Percentiles rank a stretch among this genome's conserved stretches.
phyloP scores from a whole-genome alignment of 441 rosid genomes.

The Kokia cookei region DNA sequence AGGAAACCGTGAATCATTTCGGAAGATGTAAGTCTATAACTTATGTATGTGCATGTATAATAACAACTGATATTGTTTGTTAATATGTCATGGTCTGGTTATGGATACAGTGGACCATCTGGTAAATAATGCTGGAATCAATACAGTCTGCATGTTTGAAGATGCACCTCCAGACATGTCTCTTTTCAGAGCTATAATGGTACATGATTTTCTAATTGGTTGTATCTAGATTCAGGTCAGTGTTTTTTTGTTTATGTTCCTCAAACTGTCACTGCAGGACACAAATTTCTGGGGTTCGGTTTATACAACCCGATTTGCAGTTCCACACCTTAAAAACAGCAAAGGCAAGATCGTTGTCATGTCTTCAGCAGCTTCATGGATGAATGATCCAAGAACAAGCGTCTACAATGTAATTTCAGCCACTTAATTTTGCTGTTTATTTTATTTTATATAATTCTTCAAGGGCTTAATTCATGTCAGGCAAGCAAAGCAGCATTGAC shows the following conservation, averaged over 20 bases:
- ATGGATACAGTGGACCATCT: conserved; percentile 63
- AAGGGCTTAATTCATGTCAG: conserved; percentile 16
- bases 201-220: conserved; percentile 4
- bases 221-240: not conserved
- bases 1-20: conserved; percentile 41
- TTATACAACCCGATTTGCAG: conserved; percentile 45
- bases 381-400: conserved; percentile 43
- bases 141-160: conserved; percentile 37
- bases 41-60: too few relatives aligned
- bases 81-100: not conserved
- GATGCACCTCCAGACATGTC: conserved; percentile 33
- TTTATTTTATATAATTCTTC: not conserved
- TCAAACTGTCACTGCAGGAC: conserved; percentile 26
- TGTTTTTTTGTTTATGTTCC: not conserved
- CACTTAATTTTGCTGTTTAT: not conserved
- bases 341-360: conserved; percentile 57
- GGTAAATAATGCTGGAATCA: conserved; percentile 67
- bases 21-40: conserved; percentile 39
- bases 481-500: conserved; percentile 68
- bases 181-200: conserved; percentile 34
- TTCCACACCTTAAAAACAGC: conserved; percentile 46
- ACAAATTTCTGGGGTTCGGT: conserved; percentile 73
- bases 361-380: conserved; percentile 53
- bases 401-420: conserved; percentile 41
- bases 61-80: not conserved